phyloP scores from a whole-genome alignment of 768 basidiomycete genomes.

The Daedaleopsis sinensis region DNA sequence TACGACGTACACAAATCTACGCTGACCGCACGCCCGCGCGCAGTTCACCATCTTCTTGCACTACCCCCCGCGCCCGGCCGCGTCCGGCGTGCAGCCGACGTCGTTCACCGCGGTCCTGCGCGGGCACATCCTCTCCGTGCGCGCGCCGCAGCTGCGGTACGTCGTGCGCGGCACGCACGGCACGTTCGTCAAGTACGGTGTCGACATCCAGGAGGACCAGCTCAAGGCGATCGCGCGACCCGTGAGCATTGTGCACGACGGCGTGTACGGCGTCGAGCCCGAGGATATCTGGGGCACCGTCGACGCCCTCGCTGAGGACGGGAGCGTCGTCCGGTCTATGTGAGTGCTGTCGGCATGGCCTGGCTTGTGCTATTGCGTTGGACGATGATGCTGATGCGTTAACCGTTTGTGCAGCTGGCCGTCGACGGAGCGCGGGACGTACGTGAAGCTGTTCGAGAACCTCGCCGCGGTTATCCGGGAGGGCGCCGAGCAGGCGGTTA shows the following conservation, averaged over 20 bases:
- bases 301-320: conserved; percentile 55
- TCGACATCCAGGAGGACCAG: conserved; percentile 81
- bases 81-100: conserved; percentile 34
- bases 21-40: conserved; percentile 15
- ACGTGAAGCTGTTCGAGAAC: conserved; percentile 65
- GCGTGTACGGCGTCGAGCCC: conserved; percentile 62
- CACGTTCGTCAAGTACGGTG: conserved; percentile 72
- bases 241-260: conserved; percentile 42
- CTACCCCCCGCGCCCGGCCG: conserved; percentile 19
- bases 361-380: neutral
- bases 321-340: conserved; percentile 36
- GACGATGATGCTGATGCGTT: conserved; percentile 15
- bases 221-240: conserved; percentile 59
- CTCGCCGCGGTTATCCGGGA: conserved; percentile 63
- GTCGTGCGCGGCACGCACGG: conserved; percentile 72
- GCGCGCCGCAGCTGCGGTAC: conserved; percentile 69
- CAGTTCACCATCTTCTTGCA: conserved; percentile 27
- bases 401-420: conserved; percentile 54
- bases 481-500: conserved; percentile 57
- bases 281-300: conserved; percentile 63
- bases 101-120: conserved; percentile 70
- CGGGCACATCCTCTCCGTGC: conserved; percentile 70
- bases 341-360: conserved; percentile 35
- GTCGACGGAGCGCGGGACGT: conserved; percentile 58
- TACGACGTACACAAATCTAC: conserved; percentile 5